Evolutionary conservation across 2,329 filamentous ascomycete genomes (phyloP).

Genomic region (Claviceps purpurea): DNA sequence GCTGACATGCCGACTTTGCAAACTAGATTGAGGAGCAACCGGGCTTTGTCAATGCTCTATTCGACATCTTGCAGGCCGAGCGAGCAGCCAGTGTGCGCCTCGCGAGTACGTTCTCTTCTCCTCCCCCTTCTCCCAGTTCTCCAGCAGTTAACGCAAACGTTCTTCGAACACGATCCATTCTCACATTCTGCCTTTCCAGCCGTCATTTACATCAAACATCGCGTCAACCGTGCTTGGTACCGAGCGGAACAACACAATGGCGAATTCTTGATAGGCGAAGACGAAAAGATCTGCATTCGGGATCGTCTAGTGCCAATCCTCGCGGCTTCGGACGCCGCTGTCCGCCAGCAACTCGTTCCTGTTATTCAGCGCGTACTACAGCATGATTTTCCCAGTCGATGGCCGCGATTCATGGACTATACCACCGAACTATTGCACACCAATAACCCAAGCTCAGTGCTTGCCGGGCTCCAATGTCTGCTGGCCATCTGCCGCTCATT

Average conservation of each 20-base stretch:
- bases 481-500: slow-evolving; percentile 92
- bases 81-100: slow-evolving; percentile 74
- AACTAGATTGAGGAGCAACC: slow-evolving; percentile 73
- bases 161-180: slow-evolving; percentile 7
- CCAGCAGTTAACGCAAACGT: slow-evolving; percentile 1
- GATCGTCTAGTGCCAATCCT: slow-evolving; percentile 82
- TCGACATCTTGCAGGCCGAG: slow-evolving; percentile 83
- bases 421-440: slow-evolving; percentile 80
- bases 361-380: slow-evolving; percentile 92
- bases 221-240: slow-evolving; percentile 85
- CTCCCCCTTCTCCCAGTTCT: slow-evolving; percentile 5
- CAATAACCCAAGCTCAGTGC: slow-evolving; percentile 74
- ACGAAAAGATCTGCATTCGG: slow-evolving; percentile 77
- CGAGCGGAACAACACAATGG: slow-evolving; percentile 60
- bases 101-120: slow-evolving; percentile 53
- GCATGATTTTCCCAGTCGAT: slow-evolving; percentile 85
- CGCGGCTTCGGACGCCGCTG: slow-evolving; percentile 62
- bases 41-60: slow-evolving; percentile 79
- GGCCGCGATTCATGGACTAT: slow-evolving; percentile 89
- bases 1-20: slow-evolving; percentile 2
- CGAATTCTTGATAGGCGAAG: slow-evolving; percentile 67
- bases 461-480: slow-evolving; percentile 86
- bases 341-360: slow-evolving; percentile 86
- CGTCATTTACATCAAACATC: slow-evolving; percentile 96
- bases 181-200: slow-evolving; percentile 36